Evolutionary conservation across 441 rosid genomes (phyloP).

Genomic region (Gossypium davidsonii): DNA sequence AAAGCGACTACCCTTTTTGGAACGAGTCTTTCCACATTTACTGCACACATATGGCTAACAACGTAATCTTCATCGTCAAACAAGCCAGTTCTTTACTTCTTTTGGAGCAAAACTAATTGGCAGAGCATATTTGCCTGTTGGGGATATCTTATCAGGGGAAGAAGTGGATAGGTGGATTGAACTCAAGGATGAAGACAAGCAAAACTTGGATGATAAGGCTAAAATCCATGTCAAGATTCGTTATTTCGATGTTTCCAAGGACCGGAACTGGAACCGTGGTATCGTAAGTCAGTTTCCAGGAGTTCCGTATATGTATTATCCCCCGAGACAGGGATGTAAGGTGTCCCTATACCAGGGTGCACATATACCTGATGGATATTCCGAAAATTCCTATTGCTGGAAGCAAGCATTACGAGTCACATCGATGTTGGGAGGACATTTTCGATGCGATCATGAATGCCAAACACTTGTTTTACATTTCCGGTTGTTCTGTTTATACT

Average conservation of each 20-base stretch:
- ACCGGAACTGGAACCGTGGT: conserved; percentile 63
- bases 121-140: conserved; percentile 70
- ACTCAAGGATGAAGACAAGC: conserved; percentile 54
- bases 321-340: conserved; percentile 80
- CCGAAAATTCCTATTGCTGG: conserved; percentile 87
- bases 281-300: conserved; percentile 75
- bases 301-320: conserved; percentile 77
- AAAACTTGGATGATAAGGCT: conserved; percentile 51
- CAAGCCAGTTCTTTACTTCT: conserved; percentile 50
- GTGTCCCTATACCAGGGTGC: conserved; percentile 91
- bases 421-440: conserved; percentile 94
- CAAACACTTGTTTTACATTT: conserved; percentile 72
- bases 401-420: conserved; percentile 79
- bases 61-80: conserved; percentile 77
- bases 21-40: conserved; percentile 90
- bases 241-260: conserved; percentile 58
- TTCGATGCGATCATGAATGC: conserved; percentile 83
- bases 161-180: conserved; percentile 85
- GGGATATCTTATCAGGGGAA: conserved; percentile 57
- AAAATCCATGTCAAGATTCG: conserved; percentile 87
- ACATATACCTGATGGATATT: conserved; percentile 78
- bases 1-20: conserved; percentile 71
- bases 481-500: conserved; percentile 95
- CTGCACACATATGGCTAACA: conserved; percentile 73
- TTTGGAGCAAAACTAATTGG: conserved; percentile 85